A percentile compares a stretch with the other conserved stretches of the same genome.
Conservation (phyloP, 2,329 filamentous ascomycete genomes). For the Ophiostoma sp. region DNA sequence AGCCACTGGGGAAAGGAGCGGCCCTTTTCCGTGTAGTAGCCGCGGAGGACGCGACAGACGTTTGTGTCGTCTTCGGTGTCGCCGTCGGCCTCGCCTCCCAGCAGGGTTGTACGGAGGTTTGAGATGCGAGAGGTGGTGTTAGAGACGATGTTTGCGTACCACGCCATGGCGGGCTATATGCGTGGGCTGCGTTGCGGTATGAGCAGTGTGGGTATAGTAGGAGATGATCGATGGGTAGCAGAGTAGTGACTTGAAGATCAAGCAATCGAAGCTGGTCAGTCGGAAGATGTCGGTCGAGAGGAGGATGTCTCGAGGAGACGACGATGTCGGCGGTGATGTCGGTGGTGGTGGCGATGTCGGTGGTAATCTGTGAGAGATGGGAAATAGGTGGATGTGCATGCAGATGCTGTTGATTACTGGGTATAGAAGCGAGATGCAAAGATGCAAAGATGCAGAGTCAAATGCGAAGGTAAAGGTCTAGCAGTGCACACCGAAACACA, state of each 20-base stretch:
- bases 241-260: background rate
- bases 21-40: slow-evolving; percentile 87
- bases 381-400: background rate
- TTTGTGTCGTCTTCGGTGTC: slow-evolving; percentile 87
- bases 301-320: background rate
- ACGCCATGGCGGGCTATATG: slow-evolving; percentile 35
- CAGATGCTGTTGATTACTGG: background rate
- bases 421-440: background rate
- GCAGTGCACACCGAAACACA: slow-evolving; percentile 1
- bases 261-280: background rate
- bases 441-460: background rate
- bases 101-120: slow-evolving; percentile 63
- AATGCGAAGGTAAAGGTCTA: background rate
- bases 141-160: slow-evolving; percentile 69
- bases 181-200: background rate
- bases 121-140: slow-evolving; percentile 61
- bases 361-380: background rate
- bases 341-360: background rate
- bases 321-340: background rate
- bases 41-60: slow-evolving; percentile 85
- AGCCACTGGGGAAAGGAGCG: slow-evolving; percentile 80
- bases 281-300: background rate
- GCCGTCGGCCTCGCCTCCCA: slow-evolving; percentile 60
- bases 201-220: background rate
- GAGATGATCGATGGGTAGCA: slow-evolving; percentile 46